Evolutionary conservation across 352 stramenopile species (phyloP).

Genomic region (Pythium chondricola): DNA sequence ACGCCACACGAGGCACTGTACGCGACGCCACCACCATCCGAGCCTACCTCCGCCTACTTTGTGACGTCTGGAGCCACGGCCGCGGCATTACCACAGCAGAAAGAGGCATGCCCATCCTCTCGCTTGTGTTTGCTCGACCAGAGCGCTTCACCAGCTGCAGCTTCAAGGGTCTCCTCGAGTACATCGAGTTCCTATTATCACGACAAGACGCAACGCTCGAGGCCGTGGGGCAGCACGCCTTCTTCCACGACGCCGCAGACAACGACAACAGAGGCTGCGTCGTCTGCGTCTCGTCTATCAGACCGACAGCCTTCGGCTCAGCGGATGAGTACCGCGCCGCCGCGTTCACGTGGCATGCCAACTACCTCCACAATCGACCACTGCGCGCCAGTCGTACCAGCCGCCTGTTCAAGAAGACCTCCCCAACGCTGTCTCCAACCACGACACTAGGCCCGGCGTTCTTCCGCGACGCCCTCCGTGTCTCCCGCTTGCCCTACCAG

Average conservation of each 20-base stretch:
- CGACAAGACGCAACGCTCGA: constrained; percentile 28
- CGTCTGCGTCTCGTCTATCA: constrained; percentile 1
- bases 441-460: constrained; percentile 40
- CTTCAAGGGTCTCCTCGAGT: constrained; percentile 60
- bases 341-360: constrained; percentile 11
- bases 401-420: background rate
- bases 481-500: constrained; percentile 36
- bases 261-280: constrained; percentile 14
- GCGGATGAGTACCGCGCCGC: constrained; percentile 9
- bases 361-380: constrained; percentile 9
- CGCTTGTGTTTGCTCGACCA: constrained; percentile 27
- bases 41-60: constrained; percentile 8
- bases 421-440: background rate
- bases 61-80: constrained; percentile 7
- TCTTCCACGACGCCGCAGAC: constrained; percentile 15
- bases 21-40: constrained; percentile 1
- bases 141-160: constrained; percentile 25
- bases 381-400: background rate
- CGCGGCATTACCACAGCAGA: constrained; percentile 6
- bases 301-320: constrained; percentile 2
- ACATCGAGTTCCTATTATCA: constrained; percentile 48
- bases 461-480: constrained; percentile 39
- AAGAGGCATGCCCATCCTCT: constrained; percentile 9
- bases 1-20: no score
- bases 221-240: constrained; percentile 51